Percentiles rank a stretch among this genome's conserved stretches.
phyloP scores from a whole-genome alignment of 2,329 filamentous ascomycete species.

The Hypoxylon sp. region DNA sequence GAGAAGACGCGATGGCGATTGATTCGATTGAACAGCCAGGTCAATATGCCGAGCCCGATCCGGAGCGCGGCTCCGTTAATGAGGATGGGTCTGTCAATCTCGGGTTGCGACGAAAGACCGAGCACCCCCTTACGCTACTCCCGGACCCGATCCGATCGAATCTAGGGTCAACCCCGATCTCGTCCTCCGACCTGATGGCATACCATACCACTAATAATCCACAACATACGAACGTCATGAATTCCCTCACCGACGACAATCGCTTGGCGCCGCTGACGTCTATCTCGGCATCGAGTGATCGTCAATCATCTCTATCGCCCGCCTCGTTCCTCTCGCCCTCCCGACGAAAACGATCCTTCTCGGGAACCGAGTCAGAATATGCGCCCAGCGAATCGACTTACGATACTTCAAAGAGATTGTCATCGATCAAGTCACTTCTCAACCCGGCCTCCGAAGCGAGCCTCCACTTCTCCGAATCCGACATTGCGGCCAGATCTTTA shows the following conservation, averaged over 20 bases:
- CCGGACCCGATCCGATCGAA: conserved; percentile 60
- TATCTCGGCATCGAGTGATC: conserved; percentile 59
- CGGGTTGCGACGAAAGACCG: conserved; percentile 64
- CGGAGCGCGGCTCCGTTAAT: conserved; percentile 69
- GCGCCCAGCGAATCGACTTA: conserved; percentile 54
- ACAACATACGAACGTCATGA: conserved; percentile 55
- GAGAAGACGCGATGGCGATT: conserved; percentile 58
- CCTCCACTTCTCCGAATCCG: conserved; percentile 43
- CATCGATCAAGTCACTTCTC: conserved; percentile 80
- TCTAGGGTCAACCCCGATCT: conserved; percentile 59
- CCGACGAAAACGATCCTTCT: conserved; percentile 76
- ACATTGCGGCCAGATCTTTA: conserved; percentile 56
- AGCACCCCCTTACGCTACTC: conserved; percentile 60
- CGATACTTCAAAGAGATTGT: conserved; percentile 71
- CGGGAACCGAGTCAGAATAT: conserved; percentile 67
- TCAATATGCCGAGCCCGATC: conserved; percentile 52
- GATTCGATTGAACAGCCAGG: conserved; percentile 62
- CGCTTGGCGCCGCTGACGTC: conserved; percentile 67
- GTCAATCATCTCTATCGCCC: conserved; percentile 69
- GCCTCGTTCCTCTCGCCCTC: conserved; percentile 69
- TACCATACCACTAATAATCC: conserved; percentile 62
- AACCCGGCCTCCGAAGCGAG: conserved; percentile 63
- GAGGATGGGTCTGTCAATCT: conserved; percentile 74
- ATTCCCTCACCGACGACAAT: conserved; percentile 66
- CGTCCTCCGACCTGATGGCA: conserved; percentile 60